These are phyloP conservation scores for Mentha longifolia DNA, from an alignment of 257 asterid species.

Conservation along the genomic window DNA sequence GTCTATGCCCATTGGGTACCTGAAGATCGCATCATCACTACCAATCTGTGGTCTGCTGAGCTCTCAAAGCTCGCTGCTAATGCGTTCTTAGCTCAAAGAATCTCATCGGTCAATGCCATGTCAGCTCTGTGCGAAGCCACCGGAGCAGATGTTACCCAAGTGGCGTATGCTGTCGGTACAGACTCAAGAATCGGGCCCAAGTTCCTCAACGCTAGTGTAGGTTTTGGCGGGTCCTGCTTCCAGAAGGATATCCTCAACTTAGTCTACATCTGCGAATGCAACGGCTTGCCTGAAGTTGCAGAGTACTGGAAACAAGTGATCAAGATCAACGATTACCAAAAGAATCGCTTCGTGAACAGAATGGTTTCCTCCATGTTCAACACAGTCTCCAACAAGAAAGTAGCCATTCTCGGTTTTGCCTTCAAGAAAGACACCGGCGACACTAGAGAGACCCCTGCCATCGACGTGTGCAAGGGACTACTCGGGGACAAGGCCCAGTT, in stretches of 20 bases:
- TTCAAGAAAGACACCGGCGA: conserved; percentile 80
- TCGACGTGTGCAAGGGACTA: conserved; percentile 71
- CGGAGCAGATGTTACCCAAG: conserved; percentile 68
- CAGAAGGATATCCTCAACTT: conserved; percentile 75
- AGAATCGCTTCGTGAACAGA: conserved; percentile 69
- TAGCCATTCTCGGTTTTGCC: conserved; percentile 69
- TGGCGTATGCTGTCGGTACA: conserved; percentile 64
- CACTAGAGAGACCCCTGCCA: conserved; percentile 74
- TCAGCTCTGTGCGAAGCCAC: conserved; percentile 78
- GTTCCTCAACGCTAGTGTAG: conserved; percentile 70
- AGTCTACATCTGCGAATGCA: conserved; percentile 76
- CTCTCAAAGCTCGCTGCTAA: conserved; percentile 97
- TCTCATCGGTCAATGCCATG: conserved; percentile 89
- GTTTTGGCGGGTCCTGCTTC: conserved; percentile 78
- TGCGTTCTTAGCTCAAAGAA: conserved; percentile 93
- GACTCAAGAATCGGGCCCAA: conserved; percentile 73
- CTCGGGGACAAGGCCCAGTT: conserved; percentile 68
- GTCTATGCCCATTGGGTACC: conserved; percentile 97
- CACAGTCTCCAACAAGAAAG: conserved; percentile 73
- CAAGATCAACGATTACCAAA: conserved; percentile 72
- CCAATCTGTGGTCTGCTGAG: conserved; percentile 97
- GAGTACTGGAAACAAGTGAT: conserved; percentile 79
- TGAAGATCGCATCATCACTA: conserved; percentile 68
- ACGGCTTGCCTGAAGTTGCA: conserved; percentile 75
- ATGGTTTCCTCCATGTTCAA: conserved; percentile 72